Conservation (phyloP, 345 rosid species). For the Gossypium mustelinum region DNA sequence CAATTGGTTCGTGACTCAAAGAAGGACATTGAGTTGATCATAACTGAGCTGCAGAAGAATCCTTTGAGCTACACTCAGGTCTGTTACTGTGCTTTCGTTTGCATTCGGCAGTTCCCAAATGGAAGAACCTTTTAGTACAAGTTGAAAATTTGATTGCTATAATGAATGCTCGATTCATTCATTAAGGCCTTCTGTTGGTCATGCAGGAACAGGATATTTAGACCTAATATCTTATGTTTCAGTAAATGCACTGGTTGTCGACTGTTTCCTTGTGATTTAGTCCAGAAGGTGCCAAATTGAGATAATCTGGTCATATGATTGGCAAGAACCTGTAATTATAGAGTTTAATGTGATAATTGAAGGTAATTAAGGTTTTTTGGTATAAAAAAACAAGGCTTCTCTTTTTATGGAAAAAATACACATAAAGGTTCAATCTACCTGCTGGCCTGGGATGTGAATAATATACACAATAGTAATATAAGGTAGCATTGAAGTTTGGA, state of each 20-base stretch:
- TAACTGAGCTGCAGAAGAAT: conserved; percentile 79
- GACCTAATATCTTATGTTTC: not conserved
- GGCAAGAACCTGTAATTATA: not conserved
- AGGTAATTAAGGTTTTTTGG: not conserved
- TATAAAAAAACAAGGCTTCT: not conserved
- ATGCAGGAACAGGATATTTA: not conserved
- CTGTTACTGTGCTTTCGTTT: not conserved
- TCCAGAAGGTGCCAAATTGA: not conserved
- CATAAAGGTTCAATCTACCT: not conserved
- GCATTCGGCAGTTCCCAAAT: not conserved
- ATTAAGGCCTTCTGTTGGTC: not conserved
- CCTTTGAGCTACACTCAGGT: conserved; percentile 97
- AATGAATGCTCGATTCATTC: not conserved
- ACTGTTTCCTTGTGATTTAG: not conserved
- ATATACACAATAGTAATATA: not conserved
- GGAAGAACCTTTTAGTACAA: not conserved
- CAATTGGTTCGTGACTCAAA: conserved; percentile 82
- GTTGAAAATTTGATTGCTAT: not conserved
- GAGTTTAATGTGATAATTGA: not conserved
- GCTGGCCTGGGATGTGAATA: not conserved
- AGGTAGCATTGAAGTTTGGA: not conserved
- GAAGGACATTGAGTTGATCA: conserved; percentile 50
- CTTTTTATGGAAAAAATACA: not conserved
- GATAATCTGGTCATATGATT: not conserved
- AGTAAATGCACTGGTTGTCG: not conserved